Evolutionary conservation across 441 rosid species (phyloP).

Genomic region (Iberis amara): DNA sequence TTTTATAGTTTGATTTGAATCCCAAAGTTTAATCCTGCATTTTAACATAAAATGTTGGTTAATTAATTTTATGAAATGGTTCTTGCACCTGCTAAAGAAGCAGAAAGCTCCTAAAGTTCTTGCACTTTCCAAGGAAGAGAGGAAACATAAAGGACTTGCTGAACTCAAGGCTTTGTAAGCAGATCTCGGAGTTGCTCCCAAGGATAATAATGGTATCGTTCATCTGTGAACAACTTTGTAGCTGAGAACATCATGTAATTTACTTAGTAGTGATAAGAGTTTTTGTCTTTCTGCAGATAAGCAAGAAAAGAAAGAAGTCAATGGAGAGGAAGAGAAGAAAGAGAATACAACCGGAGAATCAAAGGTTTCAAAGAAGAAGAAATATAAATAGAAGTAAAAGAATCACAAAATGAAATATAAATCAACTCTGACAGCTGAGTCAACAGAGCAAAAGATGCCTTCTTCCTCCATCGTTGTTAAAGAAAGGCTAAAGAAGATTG

Average conservation of each 20-base stretch:
- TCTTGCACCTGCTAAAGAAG: no score
- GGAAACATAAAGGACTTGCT: constrained; percentile 73
- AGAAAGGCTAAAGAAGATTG: constrained; percentile 60
- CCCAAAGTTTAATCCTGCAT: no score
- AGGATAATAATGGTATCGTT: constrained; percentile 35
- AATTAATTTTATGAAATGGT: no score
- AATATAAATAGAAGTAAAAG: constrained; percentile 55
- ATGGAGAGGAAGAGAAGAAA: constrained; percentile 43
- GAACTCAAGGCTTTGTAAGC: constrained; percentile 74
- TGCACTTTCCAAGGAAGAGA: constrained; percentile 53
- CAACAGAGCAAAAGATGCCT: constrained; percentile 33
- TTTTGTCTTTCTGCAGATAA: neutral
- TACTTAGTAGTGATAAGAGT: no score
- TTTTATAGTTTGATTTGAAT: no score
- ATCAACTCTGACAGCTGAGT: constrained; percentile 29
- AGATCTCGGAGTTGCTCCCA: constrained; percentile 41
- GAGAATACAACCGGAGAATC: constrained; percentile 44
- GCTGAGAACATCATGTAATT: no score
- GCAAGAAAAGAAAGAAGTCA: constrained; percentile 37
- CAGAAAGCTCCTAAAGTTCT: constrained; percentile 42
- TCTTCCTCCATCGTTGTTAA: constrained; percentile 47
- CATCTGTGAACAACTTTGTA: no score
- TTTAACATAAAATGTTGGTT: no score
- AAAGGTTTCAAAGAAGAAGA: constrained; percentile 63
- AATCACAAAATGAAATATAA: constrained; percentile 33